A percentile compares a stretch with the other conserved stretches of the same genome.
Conservation (phyloP, 805 yeast species). For the Teunomyces gatunensis region DNA sequence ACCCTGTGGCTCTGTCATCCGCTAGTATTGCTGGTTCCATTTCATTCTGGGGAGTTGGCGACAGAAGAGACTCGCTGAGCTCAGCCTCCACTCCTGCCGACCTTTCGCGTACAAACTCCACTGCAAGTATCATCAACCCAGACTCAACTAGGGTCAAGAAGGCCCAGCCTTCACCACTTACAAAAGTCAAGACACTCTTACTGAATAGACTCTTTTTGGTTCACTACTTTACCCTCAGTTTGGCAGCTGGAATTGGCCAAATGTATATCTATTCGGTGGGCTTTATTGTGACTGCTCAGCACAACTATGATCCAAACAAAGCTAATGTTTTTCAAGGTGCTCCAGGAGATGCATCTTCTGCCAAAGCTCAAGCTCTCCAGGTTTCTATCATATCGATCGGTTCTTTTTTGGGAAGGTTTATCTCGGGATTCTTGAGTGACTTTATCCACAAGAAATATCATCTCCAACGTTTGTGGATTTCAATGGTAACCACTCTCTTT, state of each 20-base stretch:
- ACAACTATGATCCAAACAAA: constrained; percentile 13
- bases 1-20: constrained; percentile 1
- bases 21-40: constrained; percentile 23
- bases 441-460: constrained; percentile 47
- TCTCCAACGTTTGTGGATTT: constrained; percentile 66
- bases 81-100: constrained; percentile 12
- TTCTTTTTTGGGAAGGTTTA: constrained; percentile 62
- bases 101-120: constrained; percentile 1
- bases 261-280: constrained; percentile 74
- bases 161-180: constrained; percentile 7
- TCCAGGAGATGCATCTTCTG: constrained; percentile 11
- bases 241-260: constrained; percentile 65
- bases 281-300: constrained; percentile 54
- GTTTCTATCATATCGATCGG: constrained; percentile 65
- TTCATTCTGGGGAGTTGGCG: constrained; percentile 41
- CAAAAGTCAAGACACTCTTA: constrained; percentile 19
- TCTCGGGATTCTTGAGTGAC: constrained; percentile 68
- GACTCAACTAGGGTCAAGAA: neutral
- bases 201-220: constrained; percentile 39
- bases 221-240: constrained; percentile 54
- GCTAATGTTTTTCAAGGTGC: constrained; percentile 1
- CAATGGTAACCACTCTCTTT: constrained; percentile 42
- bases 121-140: neutral
- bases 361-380: constrained; percentile 64
- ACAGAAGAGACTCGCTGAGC: constrained; percentile 18